Conservation (phyloP, 345 rosid species). For the Atalantia buxifolia region DNA sequence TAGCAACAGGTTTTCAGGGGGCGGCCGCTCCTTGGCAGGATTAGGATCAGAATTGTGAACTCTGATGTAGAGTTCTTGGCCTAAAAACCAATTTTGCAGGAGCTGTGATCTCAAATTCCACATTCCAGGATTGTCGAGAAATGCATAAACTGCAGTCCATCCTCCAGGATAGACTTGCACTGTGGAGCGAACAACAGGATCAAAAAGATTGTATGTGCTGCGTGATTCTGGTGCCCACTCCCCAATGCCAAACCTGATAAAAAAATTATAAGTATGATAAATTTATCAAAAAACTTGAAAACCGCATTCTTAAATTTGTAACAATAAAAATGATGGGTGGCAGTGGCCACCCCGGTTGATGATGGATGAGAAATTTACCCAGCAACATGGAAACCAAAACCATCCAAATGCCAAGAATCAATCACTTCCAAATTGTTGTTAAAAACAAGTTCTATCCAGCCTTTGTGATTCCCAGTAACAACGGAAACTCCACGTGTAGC, state of each 20-base stretch:
- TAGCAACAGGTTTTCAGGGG: slow-evolving; percentile 26
- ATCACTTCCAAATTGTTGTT: slow-evolving; percentile 28
- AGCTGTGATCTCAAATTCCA: slow-evolving; percentile 43
- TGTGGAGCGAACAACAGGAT: slow-evolving; percentile 33
- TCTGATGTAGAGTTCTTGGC: slow-evolving; percentile 39
- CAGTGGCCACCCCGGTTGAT: not conserved
- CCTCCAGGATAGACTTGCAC: slow-evolving; percentile 37
- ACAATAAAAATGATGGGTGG: too few species aligned
- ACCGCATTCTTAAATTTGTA: too few species aligned
- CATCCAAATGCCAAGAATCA: slow-evolving; percentile 64
- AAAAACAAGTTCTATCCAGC: slow-evolving; percentile 51
- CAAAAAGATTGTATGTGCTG: slow-evolving; percentile 21
- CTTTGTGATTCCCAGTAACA: slow-evolving; percentile 41
- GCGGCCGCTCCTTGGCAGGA: slow-evolving; percentile 37
- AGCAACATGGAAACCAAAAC: slow-evolving; percentile 45
- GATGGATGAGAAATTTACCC: slow-evolving; percentile 28
- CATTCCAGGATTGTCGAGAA: slow-evolving; percentile 44
- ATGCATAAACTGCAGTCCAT: slow-evolving; percentile 41
- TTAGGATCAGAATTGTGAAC: slow-evolving; percentile 30
- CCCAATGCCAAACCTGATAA: slow-evolving; percentile 33
- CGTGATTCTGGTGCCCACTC: slow-evolving; percentile 24
- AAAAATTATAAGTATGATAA: not conserved
- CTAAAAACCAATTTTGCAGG: slow-evolving; percentile 34
- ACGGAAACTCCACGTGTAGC: slow-evolving; percentile 40
- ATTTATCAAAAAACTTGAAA: not conserved